Evolutionary conservation across 192 early-diverging fungal genomes (phyloP), one percentile per base, ranked within the genome.

Genomic region (Coemansia sp.): DNA sequence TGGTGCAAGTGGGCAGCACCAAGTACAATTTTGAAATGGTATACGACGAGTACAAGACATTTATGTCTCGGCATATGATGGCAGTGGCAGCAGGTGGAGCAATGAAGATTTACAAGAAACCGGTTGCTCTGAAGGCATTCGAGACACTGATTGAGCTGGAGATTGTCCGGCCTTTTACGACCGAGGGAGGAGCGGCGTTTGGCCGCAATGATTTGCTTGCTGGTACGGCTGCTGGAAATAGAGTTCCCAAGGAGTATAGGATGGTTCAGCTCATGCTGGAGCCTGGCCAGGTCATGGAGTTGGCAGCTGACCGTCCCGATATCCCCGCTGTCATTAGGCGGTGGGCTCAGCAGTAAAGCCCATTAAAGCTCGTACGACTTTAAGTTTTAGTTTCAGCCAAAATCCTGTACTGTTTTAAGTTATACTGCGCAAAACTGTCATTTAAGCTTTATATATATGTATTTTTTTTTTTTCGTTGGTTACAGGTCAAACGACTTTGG

Each of bases 11-110:
- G 16, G 86, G 88, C 41, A 84, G 78, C n/a, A 59, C 59, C 44
- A 70, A 78, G 16, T 94, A 92, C 62, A 97, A 94, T 55, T 97
- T 97, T 81, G 89, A 91, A 65, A 94, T 97, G 91, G 84, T 94
- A 5, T 92, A 92, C 62, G 89, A 94, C 58, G 90, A 90, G 75
- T 95, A 93, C 80, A 86, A 87, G 54, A 84, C 88, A 0, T 91
- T 94, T 63, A 86, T 88, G 87, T 83, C 77, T 28, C 69, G 68
- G 61, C 20, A 81, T 70, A 38, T 86, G 78, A 50, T 65, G 57
- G 77, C 55, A 13, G 59, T 57, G 45, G 38, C 62, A 35, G 48
- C 70, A 3, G 76, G 79, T 12, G 80, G 84, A 20, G 81, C 83
- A 12, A 85, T 86, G 82, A 80, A 80, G 58, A 81, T 89, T 21